phyloP scores from a whole-genome alignment of 441 rosid genomes.

The Francoa sonchifolia region DNA sequence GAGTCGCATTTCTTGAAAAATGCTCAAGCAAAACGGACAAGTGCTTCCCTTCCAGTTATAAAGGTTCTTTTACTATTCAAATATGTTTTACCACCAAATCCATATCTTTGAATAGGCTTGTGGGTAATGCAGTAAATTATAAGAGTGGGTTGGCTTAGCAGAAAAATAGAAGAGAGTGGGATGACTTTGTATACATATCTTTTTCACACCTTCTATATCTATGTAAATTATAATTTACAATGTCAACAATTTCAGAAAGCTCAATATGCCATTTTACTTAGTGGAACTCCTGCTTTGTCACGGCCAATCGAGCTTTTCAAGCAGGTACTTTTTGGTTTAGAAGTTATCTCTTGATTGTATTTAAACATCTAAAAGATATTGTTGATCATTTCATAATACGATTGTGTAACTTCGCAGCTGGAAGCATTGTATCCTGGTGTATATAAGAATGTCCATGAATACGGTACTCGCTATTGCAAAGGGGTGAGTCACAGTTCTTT shows the following conservation, averaged over 20 bases:
- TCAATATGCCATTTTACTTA: constrained; percentile 64
- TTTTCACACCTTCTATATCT: constrained; percentile 6
- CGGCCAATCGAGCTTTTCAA: constrained; percentile 91
- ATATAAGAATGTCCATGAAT: constrained; percentile 70
- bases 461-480: constrained; percentile 81
- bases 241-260: constrained; percentile 62
- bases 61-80: constrained; percentile 37
- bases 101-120: background rate
- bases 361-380: constrained; percentile 6
- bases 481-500: constrained; percentile 44
- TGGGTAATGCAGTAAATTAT: background rate
- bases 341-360: constrained; percentile 3
- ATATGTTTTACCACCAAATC: too few species aligned
- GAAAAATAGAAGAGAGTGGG: background rate
- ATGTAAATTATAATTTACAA: background rate
- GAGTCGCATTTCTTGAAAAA: constrained; percentile 94
- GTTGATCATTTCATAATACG: constrained; percentile 3
- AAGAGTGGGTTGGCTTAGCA: too few species aligned
- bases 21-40: constrained; percentile 94
- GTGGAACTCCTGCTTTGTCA: constrained; percentile 97
- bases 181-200: background rate
- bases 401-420: constrained; percentile 50
- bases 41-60: constrained; percentile 70
- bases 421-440: constrained; percentile 92
- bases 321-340: constrained; percentile 40